Evolutionary conservation across 129 eudicot species (phyloP), one percentile per base, ranked within the genome.

Genomic region (Flaveria robusta): DNA sequence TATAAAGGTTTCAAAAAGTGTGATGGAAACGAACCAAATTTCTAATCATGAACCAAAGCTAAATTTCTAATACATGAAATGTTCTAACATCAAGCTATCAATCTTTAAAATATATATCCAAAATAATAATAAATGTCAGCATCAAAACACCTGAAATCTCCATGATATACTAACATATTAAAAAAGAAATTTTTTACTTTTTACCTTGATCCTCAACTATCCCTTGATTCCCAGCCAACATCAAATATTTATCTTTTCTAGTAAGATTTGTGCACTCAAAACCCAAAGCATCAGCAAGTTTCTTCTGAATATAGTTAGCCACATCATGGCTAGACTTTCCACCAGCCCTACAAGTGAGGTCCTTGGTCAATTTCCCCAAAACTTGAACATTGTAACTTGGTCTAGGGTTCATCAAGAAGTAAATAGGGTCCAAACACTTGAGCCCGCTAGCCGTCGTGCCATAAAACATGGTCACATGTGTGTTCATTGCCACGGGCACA

Each of bases 201-300:
- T 59, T 75, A 13, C 54, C 72, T 74, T 80, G 70, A 74, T 89
- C 88, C 72, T 80, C 77, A 67, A 90, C 92, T 3, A 86, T 75
- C 26, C 98, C 98, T 72, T 92, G 94, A 66, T 92, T 92, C 56
- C 98, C 98, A 8, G 97, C 98, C 59, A 94, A 83, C 97, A 94
- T 94, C 90, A 94, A 70, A 79, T 94, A 94, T 87, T 94, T 94
- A 45, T 94, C 98, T 77, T 82, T 87, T 70, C 98, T 87, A 22
- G 98, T 94, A 42, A 90, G 83, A 70, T 34, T 62, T n/a, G 98
- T 94, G 72, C 97, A 94, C 86, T 91, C 91, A 45, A 94, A 94
- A 4, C 97, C 98, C 84, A 94, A 91, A 11, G 93, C 96, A 81
- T 80, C 84, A 3, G 52, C 98, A 71, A 94, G 69, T 68, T 86